These are phyloP conservation scores for Phytophthora lateralis DNA, from an alignment of 352 stramenopile species.

Conservation along the genomic window DNA sequence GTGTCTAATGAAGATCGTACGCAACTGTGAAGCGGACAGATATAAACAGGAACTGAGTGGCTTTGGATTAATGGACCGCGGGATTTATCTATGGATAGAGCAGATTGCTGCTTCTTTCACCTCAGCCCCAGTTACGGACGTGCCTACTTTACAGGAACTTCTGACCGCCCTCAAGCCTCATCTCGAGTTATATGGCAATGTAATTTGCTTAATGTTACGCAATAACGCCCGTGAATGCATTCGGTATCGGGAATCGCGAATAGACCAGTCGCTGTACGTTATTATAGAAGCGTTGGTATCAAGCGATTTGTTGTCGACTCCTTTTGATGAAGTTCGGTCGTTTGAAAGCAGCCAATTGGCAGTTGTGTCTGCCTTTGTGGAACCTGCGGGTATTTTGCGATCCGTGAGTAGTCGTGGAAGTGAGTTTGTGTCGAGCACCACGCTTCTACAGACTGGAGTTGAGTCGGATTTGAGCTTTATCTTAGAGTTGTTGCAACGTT, in stretches of 20 bases:
- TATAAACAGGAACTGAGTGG: constrained; percentile 59
- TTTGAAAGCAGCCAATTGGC: constrained; percentile 25
- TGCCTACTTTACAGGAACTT: constrained; percentile 16
- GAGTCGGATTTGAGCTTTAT: constrained; percentile 65
- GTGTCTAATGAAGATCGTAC: constrained; percentile 70
- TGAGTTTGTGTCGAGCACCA: constrained; percentile 13
- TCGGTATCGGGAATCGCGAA: constrained; percentile 60
- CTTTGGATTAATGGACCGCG: constrained; percentile 70
- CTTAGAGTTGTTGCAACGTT: constrained; percentile 55
- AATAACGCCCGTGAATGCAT: constrained; percentile 46
- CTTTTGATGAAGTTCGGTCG: constrained; percentile 21
- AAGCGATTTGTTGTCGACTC: constrained; percentile 32
- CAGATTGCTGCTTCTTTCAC: constrained; percentile 54
- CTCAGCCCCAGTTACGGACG: constrained; percentile 14
- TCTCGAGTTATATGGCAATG: constrained; percentile 45
- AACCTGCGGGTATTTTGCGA: constrained; percentile 31
- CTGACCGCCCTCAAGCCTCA: constrained; percentile 41
- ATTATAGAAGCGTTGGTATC: constrained; percentile 51
- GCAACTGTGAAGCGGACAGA: constrained; percentile 34
- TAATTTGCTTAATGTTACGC: constrained; percentile 59
- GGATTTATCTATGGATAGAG: constrained; percentile 55
- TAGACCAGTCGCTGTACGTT: constrained; percentile 62
- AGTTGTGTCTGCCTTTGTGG: constrained; percentile 50
- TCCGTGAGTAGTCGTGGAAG: constrained; percentile 1
- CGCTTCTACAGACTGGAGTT: constrained; percentile 50